Evolutionary conservation across 2,329 filamentous ascomycete species (phyloP), one percentile per base, ranked within the genome.

Genomic region (Ascochyta rabiei): DNA sequence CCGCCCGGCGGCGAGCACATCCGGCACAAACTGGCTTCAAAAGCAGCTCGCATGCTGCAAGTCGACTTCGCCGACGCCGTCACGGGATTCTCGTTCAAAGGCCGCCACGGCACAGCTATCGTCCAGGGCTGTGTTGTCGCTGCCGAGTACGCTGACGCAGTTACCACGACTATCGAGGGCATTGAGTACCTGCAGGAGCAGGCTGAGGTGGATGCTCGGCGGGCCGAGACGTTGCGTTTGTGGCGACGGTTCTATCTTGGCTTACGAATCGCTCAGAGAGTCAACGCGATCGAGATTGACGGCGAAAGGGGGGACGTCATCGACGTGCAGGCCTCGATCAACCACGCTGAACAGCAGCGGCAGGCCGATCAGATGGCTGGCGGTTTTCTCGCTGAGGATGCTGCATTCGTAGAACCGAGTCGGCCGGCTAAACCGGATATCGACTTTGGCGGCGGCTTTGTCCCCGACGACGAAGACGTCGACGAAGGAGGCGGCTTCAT

Each of bases 11-110:
- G 79, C n/a, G 74, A 77, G 13, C 85, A 88, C 60, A 75, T 88
- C 24, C 77, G 76, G 45, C 79, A 84, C 57, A 73, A 79, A 13
- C 78, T 88, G 45, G 88, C 90, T 1, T 80, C 84, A 1, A 84
- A 84, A 45, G 93, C 93, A 1, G 91, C 92, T 0, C 86, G 84
- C 52, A 77, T 93, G 1, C 75, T 97, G 1, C 87, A 87, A 0
- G 82, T 98, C 16, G 92, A 98, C 75, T 96, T 89, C 72, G 91
- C 91, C 2, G 91, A 93, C 28, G 95, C 95, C 0, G 85, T 99
- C 5, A 95, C 89, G 0, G 93, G 93, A 0, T 99, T 98, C 68
- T 82, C 88, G 33, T 99, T 98, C 77, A 88, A 86, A 68, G 92
- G 92, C 0, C 85, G 91, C 2, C 87, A 91, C 51, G 93, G 93